Evolutionary conservation across 202 grass and related monocot genomes (phyloP).

Genomic region (Setaria italica): DNA sequence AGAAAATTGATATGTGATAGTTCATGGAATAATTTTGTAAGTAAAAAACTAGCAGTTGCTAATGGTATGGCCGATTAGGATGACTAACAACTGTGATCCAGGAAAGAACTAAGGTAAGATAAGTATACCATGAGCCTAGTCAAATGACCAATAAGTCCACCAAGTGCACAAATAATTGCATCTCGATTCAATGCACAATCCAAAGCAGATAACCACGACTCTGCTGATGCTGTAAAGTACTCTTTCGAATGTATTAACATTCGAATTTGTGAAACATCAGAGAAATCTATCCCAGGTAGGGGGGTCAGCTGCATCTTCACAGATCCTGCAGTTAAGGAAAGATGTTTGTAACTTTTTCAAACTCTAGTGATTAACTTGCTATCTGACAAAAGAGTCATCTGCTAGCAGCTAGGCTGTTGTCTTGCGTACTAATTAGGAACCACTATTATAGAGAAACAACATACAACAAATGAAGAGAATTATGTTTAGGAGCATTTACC

Average conservation of each 20-base stretch:
- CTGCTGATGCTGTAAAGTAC: conserved; percentile 76
- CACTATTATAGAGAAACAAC: neutral
- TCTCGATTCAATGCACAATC: conserved; percentile 61
- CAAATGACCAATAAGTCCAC: conserved; percentile 81
- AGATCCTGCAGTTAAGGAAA: conserved; percentile 66
- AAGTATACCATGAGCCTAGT: conserved; percentile 85
- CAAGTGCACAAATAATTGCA: conserved; percentile 75
- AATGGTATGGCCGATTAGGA: conserved; percentile 12
- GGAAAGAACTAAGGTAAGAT: conserved; percentile 20
- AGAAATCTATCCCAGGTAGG: conserved; percentile 58
- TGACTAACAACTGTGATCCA: conserved; percentile 3
- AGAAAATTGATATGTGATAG: neutral
- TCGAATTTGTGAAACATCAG: conserved; percentile 65
- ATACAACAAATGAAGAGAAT: neutral
- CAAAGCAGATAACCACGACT: conserved; percentile 69
- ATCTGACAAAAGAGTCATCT: conserved; percentile 10
- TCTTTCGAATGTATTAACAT: conserved; percentile 75
- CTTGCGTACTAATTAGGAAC: neutral
- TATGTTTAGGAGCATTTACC: conserved; percentile 51
- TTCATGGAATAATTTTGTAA: neutral
- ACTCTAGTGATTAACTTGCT: conserved; percentile 24
- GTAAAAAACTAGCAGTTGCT: conserved; percentile 3
- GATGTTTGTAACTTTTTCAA: conserved; percentile 23
- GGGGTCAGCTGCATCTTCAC: conserved; percentile 80
- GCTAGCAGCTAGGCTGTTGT: neutral